Conservation (phyloP, 768 basidiomycete species). For the Amanita polypyramis region DNA sequence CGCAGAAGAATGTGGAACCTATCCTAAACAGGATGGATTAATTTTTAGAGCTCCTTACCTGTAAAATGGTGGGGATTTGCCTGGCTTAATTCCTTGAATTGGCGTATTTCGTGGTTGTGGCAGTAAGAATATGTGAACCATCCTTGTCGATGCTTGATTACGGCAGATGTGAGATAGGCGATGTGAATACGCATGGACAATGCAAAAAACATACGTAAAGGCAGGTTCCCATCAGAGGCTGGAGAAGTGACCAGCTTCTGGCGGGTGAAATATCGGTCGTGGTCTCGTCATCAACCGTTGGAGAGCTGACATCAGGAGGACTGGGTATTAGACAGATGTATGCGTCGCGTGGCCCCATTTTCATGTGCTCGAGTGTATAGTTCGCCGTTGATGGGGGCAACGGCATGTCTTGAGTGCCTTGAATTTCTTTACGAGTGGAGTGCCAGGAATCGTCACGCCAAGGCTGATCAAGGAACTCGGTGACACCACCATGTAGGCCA, state of each 20-base stretch:
- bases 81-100: conserved; percentile 80
- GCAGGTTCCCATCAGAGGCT: conserved; percentile 70
- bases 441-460: conserved; percentile 35
- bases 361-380: conserved; percentile 64
- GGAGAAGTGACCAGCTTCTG: conserved; percentile 74
- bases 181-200: conserved; percentile 17
- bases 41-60: neutral
- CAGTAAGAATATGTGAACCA: conserved; percentile 99
- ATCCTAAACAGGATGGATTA: neutral
- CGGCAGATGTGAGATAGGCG: conserved; percentile 21
- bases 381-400: conserved; percentile 14
- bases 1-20: conserved; percentile 1
- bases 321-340: conserved; percentile 78
- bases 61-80: conserved; percentile 40
- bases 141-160: conserved; percentile 63
- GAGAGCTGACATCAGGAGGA: conserved; percentile 34
- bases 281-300: conserved; percentile 38
- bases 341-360: conserved; percentile 54
- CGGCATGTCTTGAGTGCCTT: conserved; percentile 34
- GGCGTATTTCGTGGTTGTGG: conserved; percentile 90
- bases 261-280: conserved; percentile 55
- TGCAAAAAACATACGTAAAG: conserved; percentile 60
- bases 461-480: conserved; percentile 65
- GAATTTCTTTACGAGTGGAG: conserved; percentile 44
- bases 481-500: conserved; percentile 66